These are phyloP conservation scores for Colletotrichum sp. DNA, from an alignment of 2,329 filamentous ascomycete species.

Conservation along the genomic window DNA sequence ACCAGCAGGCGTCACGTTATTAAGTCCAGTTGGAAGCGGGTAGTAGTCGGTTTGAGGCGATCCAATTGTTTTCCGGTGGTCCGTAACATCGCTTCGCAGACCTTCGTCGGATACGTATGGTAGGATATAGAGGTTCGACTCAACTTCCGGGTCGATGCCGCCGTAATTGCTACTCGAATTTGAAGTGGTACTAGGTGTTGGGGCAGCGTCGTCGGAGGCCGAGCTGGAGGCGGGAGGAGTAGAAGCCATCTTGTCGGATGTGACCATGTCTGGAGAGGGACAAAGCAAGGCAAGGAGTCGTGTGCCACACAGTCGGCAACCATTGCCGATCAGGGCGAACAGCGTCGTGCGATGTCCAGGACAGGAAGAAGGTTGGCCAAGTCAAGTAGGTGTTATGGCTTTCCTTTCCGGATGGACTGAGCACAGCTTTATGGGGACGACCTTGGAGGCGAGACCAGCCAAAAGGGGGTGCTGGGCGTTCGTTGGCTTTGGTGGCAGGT, in stretches of 20 bases:
- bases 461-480: neutral
- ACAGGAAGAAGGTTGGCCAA: neutral
- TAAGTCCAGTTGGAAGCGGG: neutral
- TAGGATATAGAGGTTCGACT: conserved; percentile 36
- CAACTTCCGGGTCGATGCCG: conserved; percentile 39
- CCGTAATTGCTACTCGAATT: conserved; percentile 30
- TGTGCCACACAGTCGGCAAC: neutral
- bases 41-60: conserved; percentile 17
- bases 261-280: neutral
- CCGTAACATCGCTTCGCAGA: conserved; percentile 22
- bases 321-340: neutral
- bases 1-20: neutral
- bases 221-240: neutral
- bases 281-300: neutral
- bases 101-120: conserved; percentile 30
- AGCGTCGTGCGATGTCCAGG: neutral
- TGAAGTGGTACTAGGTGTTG: neutral
- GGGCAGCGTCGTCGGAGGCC: neutral
- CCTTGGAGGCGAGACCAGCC: neutral
- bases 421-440: neutral
- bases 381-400: neutral
- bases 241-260: neutral
- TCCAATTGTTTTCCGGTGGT: conserved; percentile 19
- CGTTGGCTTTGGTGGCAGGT: neutral
- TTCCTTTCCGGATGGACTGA: neutral